Percentiles rank a stretch among this genome's conserved stretches.
These are phyloP conservation scores for Penicillium paradoxum DNA, from an alignment of 495 filamentous ascomycete genomes.

Conservation along the genomic window DNA sequence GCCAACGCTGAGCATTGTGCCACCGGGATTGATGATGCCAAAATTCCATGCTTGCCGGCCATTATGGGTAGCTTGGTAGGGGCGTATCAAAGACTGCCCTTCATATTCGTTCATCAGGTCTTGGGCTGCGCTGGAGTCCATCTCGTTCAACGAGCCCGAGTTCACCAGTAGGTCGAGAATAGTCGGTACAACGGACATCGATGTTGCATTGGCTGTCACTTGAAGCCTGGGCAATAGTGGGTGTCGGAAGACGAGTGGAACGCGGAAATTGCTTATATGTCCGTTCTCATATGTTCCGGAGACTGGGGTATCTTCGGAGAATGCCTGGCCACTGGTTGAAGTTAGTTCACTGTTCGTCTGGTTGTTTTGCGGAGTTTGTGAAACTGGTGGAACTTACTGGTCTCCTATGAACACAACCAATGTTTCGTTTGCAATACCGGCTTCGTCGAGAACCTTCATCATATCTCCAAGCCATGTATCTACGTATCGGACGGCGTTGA, in stretches of 20 bases:
- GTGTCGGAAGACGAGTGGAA: conserved; percentile 42
- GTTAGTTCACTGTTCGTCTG: background rate
- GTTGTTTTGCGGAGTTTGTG: background rate
- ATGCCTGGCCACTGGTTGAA: conserved; percentile 30
- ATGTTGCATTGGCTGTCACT: conserved; percentile 35
- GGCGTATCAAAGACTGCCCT: conserved; percentile 43
- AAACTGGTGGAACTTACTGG: conserved; percentile 28
- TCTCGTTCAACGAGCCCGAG: conserved; percentile 32
- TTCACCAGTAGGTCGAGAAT: conserved; percentile 43
- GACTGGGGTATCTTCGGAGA: conserved; percentile 31
- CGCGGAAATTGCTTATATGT: conserved; percentile 42
- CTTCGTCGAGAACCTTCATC: conserved; percentile 35
- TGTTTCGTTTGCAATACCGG: conserved; percentile 40
- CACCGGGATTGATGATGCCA: conserved; percentile 44
- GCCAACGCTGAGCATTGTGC: conserved; percentile 36
- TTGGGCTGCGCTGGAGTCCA: conserved; percentile 24
- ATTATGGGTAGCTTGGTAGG: conserved; percentile 29
- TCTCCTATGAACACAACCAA: conserved; percentile 44
- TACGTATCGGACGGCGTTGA: conserved; percentile 40
- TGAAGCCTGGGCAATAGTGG: conserved; percentile 37
- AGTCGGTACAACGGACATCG: conserved; percentile 41
- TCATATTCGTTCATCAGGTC: conserved; percentile 41
- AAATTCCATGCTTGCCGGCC: conserved; percentile 40
- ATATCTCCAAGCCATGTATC: conserved; percentile 39
- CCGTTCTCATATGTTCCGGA: conserved; percentile 43